Base-by-base conservation (phyloP, 306 rosid species). In the Neltuma alba region DNA sequence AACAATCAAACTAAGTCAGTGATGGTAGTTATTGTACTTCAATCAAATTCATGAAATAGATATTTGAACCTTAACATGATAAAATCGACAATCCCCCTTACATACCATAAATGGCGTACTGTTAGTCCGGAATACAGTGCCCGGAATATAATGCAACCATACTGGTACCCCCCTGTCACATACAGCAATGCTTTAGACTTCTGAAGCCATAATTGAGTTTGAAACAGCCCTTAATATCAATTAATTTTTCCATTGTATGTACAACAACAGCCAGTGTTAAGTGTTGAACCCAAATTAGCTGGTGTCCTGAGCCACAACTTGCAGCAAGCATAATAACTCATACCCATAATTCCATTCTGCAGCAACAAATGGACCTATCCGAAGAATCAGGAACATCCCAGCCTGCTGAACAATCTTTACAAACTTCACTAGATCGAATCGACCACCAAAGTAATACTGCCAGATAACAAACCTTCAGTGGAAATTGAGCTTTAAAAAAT, bases 131-230 rank as follows among this genome's bases (percentile, higher is more conserved):
- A 94, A 92, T 36, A 91, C 92, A 7, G 97, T 94, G 71, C 93
- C 97, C 36, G 91, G 92, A 88, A 94, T 72, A 57, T 94, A 92
- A 83, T 94, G 98, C 87, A 94, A 75, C 98, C 98, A 94, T 38
- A 94, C 97, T 14, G 98, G 98, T 55, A 94, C 88, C 42, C 98
- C 97, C n/a, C 97, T 94, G 97, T 23, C 84, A 74, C 52, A 88
- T 58, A 81, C 54, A 83, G 65, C 47, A 5, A 70, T 65, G 37
- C 70, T 81, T 72, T 74, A 82, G 52, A 80, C 54, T 45, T 70
- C 34, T 70, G 76, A 76, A 80, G 75, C 23, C 50, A 16, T 30
- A 7, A n/a, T 18, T 34, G 23, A 78, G 37, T 68, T 83, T 11
- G 55, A 44, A 85, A 6, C 62, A 76, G 62, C 18, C 36, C 23